Evolutionary conservation across 2,329 filamentous ascomycete species (phyloP).

Genomic region (Chaetomiaceae sp.): DNA sequence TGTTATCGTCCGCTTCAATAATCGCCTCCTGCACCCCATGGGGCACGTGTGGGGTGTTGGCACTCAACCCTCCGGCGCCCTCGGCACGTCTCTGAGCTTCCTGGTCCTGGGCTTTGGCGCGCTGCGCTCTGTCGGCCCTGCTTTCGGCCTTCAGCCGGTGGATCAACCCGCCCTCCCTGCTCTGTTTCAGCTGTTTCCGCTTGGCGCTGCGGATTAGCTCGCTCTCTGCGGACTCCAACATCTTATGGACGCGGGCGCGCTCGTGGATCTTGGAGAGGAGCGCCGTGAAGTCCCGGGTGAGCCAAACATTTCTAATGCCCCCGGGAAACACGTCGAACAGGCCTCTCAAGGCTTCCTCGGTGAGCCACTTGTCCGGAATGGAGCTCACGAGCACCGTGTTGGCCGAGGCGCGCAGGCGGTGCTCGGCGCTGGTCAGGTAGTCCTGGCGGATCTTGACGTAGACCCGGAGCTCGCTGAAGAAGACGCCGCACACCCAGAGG

Average conservation of each 20-base stretch:
- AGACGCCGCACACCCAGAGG: slow-evolving; percentile 78
- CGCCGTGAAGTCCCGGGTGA: slow-evolving; percentile 83
- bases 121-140: slow-evolving; percentile 47
- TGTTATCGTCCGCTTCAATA: slow-evolving; percentile 26
- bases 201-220: slow-evolving; percentile 76
- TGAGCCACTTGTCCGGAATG: slow-evolving; percentile 89
- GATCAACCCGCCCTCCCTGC: slow-evolving; percentile 59
- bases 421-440: slow-evolving; percentile 89
- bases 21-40: slow-evolving; percentile 47
- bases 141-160: slow-evolving; percentile 45
- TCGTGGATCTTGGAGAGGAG: slow-evolving; percentile 79
- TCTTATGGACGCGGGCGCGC: slow-evolving; percentile 64
- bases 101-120: slow-evolving; percentile 45
- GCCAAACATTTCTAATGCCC: slow-evolving; percentile 92
- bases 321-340: slow-evolving; percentile 96
- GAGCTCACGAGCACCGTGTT: slow-evolving; percentile 91
- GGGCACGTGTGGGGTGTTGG: slow-evolving; percentile 48
- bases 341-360: slow-evolving; percentile 70
- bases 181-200: slow-evolving; percentile 70
- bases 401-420: slow-evolving; percentile 86
- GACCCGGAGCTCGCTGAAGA: slow-evolving; percentile 78
- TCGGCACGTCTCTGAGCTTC: slow-evolving; percentile 49
- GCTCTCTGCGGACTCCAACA: slow-evolving; percentile 78
- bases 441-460: slow-evolving; percentile 94
- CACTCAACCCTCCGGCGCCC: slow-evolving; percentile 44